Base-by-base conservation (phyloP, 257 asterid genomes). In the Solanum pinnatisectum region DNA sequence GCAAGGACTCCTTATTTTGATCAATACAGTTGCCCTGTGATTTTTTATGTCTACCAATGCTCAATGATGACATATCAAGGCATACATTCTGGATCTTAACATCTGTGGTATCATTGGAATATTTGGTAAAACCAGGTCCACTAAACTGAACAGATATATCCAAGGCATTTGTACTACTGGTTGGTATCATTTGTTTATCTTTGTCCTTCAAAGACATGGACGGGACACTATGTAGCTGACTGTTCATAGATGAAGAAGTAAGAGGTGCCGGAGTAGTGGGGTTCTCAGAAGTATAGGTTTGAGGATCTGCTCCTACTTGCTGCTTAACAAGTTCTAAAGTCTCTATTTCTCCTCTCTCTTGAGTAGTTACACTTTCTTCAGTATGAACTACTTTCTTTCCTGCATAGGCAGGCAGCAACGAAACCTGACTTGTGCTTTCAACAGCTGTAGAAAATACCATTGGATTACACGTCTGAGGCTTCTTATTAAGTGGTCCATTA, bases 51-150 rank as follows among this genome's bases (percentile, higher is more conserved):
- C 89, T 92, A 92, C 93, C 92, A 88, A 94, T 87, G 90, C 93
- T 91, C 93, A 92, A 82, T 73, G 98, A 91, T n/a, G 90, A 88
- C 87, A 93, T 85, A 86, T 87, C 91, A 91, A 93, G 88, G 93
- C 94, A 88, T 32, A 90, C 76, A 89, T 89, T 92, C 72, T 89
- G 91, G 84, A 88, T 35, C 74, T 87, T 87, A 68, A 89, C 91
- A 87, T 89, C 94, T 11, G 68, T 46, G 52, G 67, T 84, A 86
- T 92, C 93, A 79, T 60, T 73, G 84, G 90, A 76, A 86, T 84
- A 92, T 86, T 89, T 89, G 30, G 86, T 90, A 44, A 92, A 73
- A 84, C 86, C 88, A 88, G 90, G 71, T 78, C 88, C 93, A 90
- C 89, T 79, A 85, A 95, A 90, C 83, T 89, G 88, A 27, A 86